These are phyloP conservation scores for Ogataea henricii DNA, from an alignment of 805 yeast species.

Conservation along the genomic window DNA sequence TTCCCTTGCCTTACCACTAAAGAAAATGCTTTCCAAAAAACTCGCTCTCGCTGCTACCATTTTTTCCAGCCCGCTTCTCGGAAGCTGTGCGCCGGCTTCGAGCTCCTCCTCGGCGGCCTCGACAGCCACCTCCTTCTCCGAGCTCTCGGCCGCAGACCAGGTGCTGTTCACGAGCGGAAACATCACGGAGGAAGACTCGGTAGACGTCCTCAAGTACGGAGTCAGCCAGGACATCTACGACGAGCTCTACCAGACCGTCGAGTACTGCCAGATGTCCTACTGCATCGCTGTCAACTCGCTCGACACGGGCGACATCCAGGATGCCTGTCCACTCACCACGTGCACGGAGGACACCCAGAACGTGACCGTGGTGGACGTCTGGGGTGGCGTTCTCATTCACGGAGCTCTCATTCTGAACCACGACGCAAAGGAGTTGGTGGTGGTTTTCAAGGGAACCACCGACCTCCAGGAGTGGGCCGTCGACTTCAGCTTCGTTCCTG, in stretches of 20 bases:
- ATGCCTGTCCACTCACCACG: constrained; percentile 38
- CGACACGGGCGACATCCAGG: constrained; percentile 27
- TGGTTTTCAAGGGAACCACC: constrained; percentile 66
- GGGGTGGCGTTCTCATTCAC: constrained; percentile 48
- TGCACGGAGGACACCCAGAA: constrained; percentile 28
- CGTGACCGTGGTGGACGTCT: constrained; percentile 42
- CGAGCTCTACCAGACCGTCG: constrained; percentile 33
- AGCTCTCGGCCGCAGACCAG: not conserved
- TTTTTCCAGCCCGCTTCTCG: not conserved
- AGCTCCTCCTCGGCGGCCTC: not conserved
- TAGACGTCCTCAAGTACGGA: constrained; percentile 5
- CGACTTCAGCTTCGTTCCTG: constrained; percentile 53
- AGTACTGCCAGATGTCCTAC: constrained; percentile 37
- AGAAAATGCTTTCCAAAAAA: not conserved
- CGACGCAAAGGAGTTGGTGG: constrained; percentile 41
- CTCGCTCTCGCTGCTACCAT: not conserved
- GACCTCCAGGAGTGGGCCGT: constrained; percentile 62
- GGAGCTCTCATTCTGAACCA: constrained; percentile 58
- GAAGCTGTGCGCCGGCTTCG: not conserved
- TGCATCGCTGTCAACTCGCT: constrained; percentile 34
- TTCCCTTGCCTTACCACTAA: too few relatives aligned
- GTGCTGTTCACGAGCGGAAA: not conserved
- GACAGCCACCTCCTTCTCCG: not conserved
- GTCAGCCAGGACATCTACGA: constrained; percentile 23
- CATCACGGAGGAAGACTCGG: constrained; percentile 1